Percentiles rank a stretch among this genome's conserved stretches.
These are phyloP conservation scores for Fagopyrum tataricum DNA, from an alignment of 148 eudicot species.

Conservation along the genomic window DNA sequence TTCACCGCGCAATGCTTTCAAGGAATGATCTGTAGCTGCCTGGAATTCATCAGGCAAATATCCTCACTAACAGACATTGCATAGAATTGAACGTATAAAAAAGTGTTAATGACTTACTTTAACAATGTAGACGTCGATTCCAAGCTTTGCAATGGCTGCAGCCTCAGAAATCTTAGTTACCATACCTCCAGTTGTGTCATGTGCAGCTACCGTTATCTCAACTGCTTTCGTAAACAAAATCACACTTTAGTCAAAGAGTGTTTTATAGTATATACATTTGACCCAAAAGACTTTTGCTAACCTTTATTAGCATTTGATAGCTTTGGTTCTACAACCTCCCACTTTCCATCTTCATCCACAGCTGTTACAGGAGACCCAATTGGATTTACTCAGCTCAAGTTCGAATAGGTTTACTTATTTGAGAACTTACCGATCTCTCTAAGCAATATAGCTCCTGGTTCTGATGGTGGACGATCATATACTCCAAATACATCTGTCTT, in stretches of 20 bases:
- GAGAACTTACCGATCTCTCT: constrained; percentile 70
- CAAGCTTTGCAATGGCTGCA: constrained; percentile 82
- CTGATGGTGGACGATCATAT: constrained; percentile 90
- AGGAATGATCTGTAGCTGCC: constrained; percentile 90
- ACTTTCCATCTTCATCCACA: constrained; percentile 78
- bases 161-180: constrained; percentile 85
- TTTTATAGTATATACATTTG: background rate
- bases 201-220: constrained; percentile 78
- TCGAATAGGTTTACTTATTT: background rate
- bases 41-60: constrained; percentile 21
- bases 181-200: constrained; percentile 99
- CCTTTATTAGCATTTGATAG: constrained; percentile 50
- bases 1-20: constrained; percentile 64
- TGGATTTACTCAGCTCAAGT: constrained; percentile 6
- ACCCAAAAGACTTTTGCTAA: constrained; percentile 15
- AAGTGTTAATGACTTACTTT: constrained; percentile 34
- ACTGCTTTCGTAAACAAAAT: constrained; percentile 30
- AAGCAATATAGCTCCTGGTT: constrained; percentile 66
- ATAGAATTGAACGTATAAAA: too few species aligned
- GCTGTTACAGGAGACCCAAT: constrained; percentile 37
- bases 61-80: background rate
- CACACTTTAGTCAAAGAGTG: background rate
- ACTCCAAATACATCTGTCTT: constrained; percentile 97
- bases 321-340: constrained; percentile 67
- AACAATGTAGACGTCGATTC: constrained; percentile 85